A percentile compares a stretch with the other conserved stretches of the same genome.
phyloP scores from a whole-genome alignment of 2,329 filamentous ascomycete genomes.

The Fusarium nygamai region DNA sequence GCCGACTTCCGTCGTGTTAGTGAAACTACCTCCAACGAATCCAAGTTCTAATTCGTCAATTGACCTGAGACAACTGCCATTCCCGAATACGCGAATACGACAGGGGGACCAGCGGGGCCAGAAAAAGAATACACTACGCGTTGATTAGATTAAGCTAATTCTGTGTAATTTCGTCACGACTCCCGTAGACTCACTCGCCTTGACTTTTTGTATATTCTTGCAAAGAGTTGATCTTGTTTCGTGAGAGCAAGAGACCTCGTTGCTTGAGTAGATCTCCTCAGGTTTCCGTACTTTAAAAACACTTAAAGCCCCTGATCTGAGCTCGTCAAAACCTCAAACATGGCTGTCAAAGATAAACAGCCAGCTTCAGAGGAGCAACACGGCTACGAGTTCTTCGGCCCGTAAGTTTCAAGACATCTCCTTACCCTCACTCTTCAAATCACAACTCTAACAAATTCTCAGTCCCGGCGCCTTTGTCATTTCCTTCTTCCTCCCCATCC shows the following conservation, averaged over 20 bases:
- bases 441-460: conserved; percentile 17
- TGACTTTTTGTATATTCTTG: background rate
- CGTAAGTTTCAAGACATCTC: conserved; percentile 50
- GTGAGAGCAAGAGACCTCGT: background rate
- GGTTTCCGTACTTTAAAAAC: background rate
- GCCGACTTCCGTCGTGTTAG: conserved; percentile 13
- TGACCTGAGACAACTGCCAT: background rate
- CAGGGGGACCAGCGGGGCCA: background rate
- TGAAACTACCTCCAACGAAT: background rate
- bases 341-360: conserved; percentile 47
- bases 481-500: conserved; percentile 80
- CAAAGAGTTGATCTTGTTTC: conserved; percentile 13
- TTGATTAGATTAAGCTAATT: conserved; percentile 19
- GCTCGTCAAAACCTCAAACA: conserved; percentile 29
- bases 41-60: conserved; percentile 19
- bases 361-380: conserved; percentile 48
- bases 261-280: background rate
- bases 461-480: conserved; percentile 82
- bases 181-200: background rate
- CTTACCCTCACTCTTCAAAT: background rate
- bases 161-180: conserved; percentile 35
- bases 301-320: background rate
- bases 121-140: conserved; percentile 23
- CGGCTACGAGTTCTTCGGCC: conserved; percentile 63
- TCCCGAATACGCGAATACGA: conserved; percentile 30